Base-by-base conservation (phyloP, 176 grass and related monocot genomes). In the Luzula sylvatica region DNA sequence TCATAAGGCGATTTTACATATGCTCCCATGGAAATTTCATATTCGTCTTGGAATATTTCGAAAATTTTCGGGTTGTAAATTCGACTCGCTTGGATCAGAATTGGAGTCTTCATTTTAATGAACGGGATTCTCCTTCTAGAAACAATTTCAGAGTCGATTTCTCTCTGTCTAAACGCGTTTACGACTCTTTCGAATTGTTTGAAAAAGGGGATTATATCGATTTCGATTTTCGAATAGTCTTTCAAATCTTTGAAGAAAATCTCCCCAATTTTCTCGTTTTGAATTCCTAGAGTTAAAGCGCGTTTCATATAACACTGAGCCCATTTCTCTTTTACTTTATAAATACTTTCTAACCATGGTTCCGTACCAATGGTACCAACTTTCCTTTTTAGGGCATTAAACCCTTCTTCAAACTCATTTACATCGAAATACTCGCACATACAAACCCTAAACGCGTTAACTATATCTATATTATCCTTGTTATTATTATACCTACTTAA, bases 321-420 rank as follows among this genome's bases (percentile, higher is more conserved):
- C 55, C 68, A 62, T 50, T 72, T 62, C 30, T 72, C 68, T 20
- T 72, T 72, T 35, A 72, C 43, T 52, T 72, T 72, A 38, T 53
- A 72, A 17, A 62, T 72, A 27, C 68, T 38, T 42, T 72, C 56
- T 42, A 72, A 39, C 48, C 50, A 73, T 2, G 35, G 41, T 16
- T 56, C 23, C 0, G 41, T 29, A 13, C 25, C 39, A 26, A 52
- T 42, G 0, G 41, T 29, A 13, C 25, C 39, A 25, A 52, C 50
- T 61, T 73, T 73, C 38, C 20, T 42, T 73, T 25, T 73, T 42
- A 73, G 49, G 11, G 43, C 61, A 61, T 65, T 49, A 65, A 73
- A 73, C 43, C 26, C 47, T 16, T 73, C 48, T 65, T 65, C 47
- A 65, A 73, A 73, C 65, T 29, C 11, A 38, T 8, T 17, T 23